Percentiles rank a stretch among this genome's conserved stretches.
Conservation (phyloP, 2,329 filamentous ascomycete species). For the Talaromyces sp. region DNA sequence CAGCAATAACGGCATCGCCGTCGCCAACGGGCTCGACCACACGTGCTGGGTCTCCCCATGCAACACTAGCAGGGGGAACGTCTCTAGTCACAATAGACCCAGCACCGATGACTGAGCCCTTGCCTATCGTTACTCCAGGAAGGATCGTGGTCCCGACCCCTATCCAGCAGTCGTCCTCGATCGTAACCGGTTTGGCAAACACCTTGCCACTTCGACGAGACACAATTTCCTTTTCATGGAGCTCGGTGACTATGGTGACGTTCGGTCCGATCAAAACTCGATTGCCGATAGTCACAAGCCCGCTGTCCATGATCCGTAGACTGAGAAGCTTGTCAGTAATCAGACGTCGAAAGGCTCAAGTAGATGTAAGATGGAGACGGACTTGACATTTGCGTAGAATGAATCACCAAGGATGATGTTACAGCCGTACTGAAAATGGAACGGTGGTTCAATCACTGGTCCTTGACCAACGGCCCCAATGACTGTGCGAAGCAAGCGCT, state of each 20-base stretch:
- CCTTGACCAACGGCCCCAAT: slow-evolving; percentile 17
- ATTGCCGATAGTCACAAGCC: slow-evolving; percentile 49
- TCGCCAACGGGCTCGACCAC: slow-evolving; percentile 10
- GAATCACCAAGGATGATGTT: slow-evolving; percentile 59
- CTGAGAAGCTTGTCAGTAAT: slow-evolving; percentile 11
- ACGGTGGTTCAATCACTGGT: slow-evolving; percentile 55
- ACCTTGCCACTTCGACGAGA: slow-evolving; percentile 46
- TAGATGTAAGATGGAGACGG: background rate
- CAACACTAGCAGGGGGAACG: slow-evolving; percentile 30
- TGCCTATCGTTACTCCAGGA: slow-evolving; percentile 37
- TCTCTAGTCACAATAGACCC: slow-evolving; percentile 34
- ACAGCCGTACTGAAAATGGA: slow-evolving; percentile 63
- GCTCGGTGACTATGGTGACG: slow-evolving; percentile 49
- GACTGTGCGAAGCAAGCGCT: slow-evolving; percentile 19
- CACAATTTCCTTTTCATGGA: slow-evolving; percentile 48
- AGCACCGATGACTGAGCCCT: slow-evolving; percentile 35
- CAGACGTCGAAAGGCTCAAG: background rate
- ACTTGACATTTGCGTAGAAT: slow-evolving; percentile 51
- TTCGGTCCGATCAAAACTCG: slow-evolving; percentile 50
- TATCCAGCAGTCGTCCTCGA: slow-evolving; percentile 47
- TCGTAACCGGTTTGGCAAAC: slow-evolving; percentile 43
- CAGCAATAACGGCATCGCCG: background rate
- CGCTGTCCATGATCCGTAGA: slow-evolving; percentile 45
- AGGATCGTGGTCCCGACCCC: slow-evolving; percentile 42
- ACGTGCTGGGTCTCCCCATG: slow-evolving; percentile 37